Conservation (phyloP, 768 basidiomycete species). For the Crucibulum laeve region DNA sequence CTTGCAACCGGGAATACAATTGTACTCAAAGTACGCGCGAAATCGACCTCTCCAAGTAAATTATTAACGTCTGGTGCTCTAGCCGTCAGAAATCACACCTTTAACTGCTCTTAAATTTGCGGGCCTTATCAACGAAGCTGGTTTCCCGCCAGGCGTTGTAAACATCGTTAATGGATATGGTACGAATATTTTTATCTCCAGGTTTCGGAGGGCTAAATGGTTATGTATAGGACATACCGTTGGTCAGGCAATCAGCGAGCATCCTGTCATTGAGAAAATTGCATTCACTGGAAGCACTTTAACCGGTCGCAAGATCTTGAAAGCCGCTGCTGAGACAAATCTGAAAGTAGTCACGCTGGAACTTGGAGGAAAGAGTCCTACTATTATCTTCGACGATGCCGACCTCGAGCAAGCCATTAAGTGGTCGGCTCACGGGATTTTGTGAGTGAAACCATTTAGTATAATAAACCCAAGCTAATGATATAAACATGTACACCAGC, state of each 20-base stretch:
- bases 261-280: slow-evolving; percentile 63
- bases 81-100: slow-evolving; percentile 73
- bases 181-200: not conserved
- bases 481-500: slow-evolving; percentile 5
- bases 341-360: slow-evolving; percentile 74
- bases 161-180: slow-evolving; percentile 72
- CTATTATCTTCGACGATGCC: slow-evolving; percentile 62
- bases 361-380: slow-evolving; percentile 65
- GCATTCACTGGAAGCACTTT: slow-evolving; percentile 79
- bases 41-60: not conserved
- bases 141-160: slow-evolving; percentile 72
- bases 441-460: slow-evolving; percentile 33
- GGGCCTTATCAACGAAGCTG: slow-evolving; percentile 59
- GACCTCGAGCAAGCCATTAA: slow-evolving; percentile 59
- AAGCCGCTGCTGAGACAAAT: slow-evolving; percentile 69
- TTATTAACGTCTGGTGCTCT: not conserved
- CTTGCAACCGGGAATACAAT: slow-evolving; percentile 73
- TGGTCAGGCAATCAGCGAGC: slow-evolving; percentile 63
- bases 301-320: slow-evolving; percentile 66
- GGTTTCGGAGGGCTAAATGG: not conserved
- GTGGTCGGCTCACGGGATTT: slow-evolving; percentile 66
- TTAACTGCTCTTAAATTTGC: slow-evolving; percentile 52
- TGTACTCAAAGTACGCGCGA: slow-evolving; percentile 48
- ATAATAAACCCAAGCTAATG: not conserved
- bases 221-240: slow-evolving; percentile 35